Evolutionary conservation across 305 asterid genomes (phyloP).

Genomic region (Fraxinus dipetala): DNA sequence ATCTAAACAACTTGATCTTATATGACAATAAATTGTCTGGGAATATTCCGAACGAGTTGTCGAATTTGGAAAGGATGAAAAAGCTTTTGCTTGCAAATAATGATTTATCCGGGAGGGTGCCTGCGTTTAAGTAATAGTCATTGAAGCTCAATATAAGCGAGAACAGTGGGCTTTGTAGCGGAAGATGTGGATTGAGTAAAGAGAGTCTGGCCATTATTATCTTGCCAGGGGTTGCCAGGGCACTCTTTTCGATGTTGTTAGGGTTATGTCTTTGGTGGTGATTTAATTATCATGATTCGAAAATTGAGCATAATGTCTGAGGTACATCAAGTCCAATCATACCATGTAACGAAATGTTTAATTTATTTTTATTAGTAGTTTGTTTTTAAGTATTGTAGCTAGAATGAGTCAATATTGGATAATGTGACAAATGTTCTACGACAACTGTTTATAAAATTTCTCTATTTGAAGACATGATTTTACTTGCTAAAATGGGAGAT

Average conservation of each 20-base stretch:
- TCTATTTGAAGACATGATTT: not conserved
- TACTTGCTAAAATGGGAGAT: not conserved
- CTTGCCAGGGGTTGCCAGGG: not conserved
- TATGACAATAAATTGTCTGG: slow-evolving; percentile 53
- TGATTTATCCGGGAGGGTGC: slow-evolving; percentile 59
- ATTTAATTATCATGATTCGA: not conserved
- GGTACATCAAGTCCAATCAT: not conserved
- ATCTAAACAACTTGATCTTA: slow-evolving; percentile 48
- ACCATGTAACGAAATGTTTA: not conserved
- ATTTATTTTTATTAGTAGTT: not conserved
- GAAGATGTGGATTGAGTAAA: not conserved
- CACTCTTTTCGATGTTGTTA: not conserved
- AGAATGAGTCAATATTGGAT: not conserved
- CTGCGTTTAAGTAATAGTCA: slow-evolving; percentile 32
- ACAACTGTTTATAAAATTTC: not conserved
- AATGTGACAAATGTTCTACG: not conserved
- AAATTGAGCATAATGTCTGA: not conserved
- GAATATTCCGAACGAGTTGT: slow-evolving; percentile 54
- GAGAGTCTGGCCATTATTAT: not conserved
- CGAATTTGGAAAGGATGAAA: slow-evolving; percentile 56
- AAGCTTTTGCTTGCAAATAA: slow-evolving; percentile 57
- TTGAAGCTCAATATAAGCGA: slow-evolving; percentile 12
- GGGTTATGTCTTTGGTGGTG: not conserved
- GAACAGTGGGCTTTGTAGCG: not conserved
- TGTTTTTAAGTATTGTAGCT: not conserved